These are phyloP conservation scores for Chamaecrista fasciculata DNA, from an alignment of 306 rosid genomes.

Conservation along the genomic window DNA sequence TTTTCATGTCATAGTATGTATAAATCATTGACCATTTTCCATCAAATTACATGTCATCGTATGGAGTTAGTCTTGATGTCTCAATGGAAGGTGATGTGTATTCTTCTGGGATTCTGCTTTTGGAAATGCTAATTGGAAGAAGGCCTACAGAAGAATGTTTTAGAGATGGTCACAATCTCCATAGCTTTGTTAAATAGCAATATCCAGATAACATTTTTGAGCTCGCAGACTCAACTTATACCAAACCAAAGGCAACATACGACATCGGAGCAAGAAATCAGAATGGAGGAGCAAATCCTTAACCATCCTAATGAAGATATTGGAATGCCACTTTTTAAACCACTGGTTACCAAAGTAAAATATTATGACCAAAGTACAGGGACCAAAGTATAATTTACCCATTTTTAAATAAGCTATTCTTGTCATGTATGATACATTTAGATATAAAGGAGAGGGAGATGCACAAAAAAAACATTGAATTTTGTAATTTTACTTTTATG, in stretches of 20 bases:
- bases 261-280: no score
- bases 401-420: no score
- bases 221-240: neutral
- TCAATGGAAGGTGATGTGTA: neutral
- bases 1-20: no score
- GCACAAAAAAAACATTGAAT: no score
- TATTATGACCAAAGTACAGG: no score
- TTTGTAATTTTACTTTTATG: no score
- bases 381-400: no score
- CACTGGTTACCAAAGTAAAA: no score
- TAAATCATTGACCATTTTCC: neutral
- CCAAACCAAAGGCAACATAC: neutral
- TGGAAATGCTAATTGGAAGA: neutral
- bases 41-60: conserved; percentile 1
- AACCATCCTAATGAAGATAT: neutral
- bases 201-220: neutral
- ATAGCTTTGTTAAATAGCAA: neutral
- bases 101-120: neutral
- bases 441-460: no score
- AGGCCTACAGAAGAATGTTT: neutral
- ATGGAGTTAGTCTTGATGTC: neutral
- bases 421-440: no score
- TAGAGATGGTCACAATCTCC: neutral
- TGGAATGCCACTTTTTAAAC: no score
- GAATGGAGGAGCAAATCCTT: neutral